These are phyloP conservation scores for Lepidium aucheri DNA, from an alignment of 345 rosid genomes.

Conservation along the genomic window DNA sequence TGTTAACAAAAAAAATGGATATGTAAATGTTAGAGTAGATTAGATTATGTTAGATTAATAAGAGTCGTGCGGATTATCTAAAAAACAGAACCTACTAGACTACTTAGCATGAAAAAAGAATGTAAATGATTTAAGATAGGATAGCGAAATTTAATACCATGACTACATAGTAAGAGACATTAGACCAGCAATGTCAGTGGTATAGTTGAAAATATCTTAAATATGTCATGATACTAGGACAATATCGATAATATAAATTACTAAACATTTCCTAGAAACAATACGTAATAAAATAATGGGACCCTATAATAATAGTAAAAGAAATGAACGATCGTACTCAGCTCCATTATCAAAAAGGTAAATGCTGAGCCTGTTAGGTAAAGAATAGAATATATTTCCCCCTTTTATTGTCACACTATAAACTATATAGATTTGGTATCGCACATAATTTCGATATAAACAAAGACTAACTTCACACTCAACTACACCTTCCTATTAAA, in stretches of 20 bases:
- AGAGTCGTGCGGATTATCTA: too few relatives aligned
- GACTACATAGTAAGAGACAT: background rate
- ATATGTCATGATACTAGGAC: background rate
- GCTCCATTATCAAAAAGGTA: slow-evolving; percentile 20
- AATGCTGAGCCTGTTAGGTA: slow-evolving; percentile 23
- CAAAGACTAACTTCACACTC: too few relatives aligned
- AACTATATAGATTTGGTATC: background rate
- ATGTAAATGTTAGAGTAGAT: too few relatives aligned
- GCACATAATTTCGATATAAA: too few relatives aligned
- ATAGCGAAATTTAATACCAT: background rate
- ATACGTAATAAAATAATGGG: background rate
- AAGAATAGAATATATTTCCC: slow-evolving; percentile 16
- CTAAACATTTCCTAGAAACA: background rate
- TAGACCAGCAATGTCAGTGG: background rate
- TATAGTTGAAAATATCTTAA: background rate
- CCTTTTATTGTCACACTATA: background rate
- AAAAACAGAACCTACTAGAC: too few relatives aligned
- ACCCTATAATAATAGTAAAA: background rate
- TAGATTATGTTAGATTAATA: too few relatives aligned
- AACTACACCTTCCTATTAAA: too few relatives aligned
- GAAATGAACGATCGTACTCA: slow-evolving; percentile 5
- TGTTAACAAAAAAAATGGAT: too few relatives aligned
- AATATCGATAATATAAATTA: background rate
- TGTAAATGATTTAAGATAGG: background rate
- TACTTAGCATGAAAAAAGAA: background rate